Percentiles rank a stretch among this genome's conserved stretches.
Conservation (phyloP, 306 rosid genomes). For the Glycine soja region DNA sequence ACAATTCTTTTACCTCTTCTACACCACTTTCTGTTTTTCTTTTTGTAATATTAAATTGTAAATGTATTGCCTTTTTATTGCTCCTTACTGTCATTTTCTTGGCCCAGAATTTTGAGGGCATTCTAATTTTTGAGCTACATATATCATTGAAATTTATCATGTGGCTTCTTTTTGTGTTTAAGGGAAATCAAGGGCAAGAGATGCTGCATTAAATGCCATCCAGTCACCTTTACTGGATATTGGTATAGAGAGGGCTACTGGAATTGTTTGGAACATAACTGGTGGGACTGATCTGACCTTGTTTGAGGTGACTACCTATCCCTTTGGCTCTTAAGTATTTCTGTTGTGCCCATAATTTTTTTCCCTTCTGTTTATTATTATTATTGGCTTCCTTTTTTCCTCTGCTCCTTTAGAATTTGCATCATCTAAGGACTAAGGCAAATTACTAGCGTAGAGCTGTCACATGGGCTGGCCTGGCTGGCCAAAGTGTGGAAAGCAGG, state of each 20-base stretch:
- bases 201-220: slow-evolving; percentile 93
- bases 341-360: not conserved
- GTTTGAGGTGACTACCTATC: slow-evolving; percentile 63
- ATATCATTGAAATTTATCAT: slow-evolving; percentile 17
- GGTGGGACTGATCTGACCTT: slow-evolving; percentile 89
- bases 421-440: not conserved
- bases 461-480: no score
- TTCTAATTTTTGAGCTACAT: slow-evolving; percentile 15
- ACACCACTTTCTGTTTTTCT: not conserved
- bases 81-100: no score
- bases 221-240: slow-evolving; percentile 94
- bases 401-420: slow-evolving; percentile 7
- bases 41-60: not conserved
- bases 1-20: not conserved
- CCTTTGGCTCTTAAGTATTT: slow-evolving; percentile 22
- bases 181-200: slow-evolving; percentile 94
- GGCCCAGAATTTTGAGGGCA: not conserved
- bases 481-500: no score
- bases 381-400: not conserved
- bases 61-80: no score
- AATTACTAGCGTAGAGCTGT: not conserved
- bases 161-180: slow-evolving; percentile 44
- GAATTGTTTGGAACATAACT: slow-evolving; percentile 94
- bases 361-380: not conserved
- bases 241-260: slow-evolving; percentile 96